Conservation (phyloP, 2,329 filamentous ascomycete species). For the Botrytis pseudocinerea region DNA sequence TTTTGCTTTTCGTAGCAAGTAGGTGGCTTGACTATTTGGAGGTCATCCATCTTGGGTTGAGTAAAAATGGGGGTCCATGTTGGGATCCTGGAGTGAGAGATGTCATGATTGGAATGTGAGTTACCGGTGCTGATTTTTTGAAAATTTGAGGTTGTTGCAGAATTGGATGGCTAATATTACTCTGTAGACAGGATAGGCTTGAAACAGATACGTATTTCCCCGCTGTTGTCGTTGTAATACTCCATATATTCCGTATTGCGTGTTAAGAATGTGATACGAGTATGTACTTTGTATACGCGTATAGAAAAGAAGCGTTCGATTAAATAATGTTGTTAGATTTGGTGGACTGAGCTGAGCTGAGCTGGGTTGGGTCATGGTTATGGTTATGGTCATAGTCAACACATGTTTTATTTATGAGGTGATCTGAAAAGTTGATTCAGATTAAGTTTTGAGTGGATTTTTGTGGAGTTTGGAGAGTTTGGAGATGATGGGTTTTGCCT, state of each 20-base stretch:
- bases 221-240: too few relatives aligned
- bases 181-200: too few relatives aligned
- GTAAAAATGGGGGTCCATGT: neutral
- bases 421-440: constrained; percentile 15
- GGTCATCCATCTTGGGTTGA: neutral
- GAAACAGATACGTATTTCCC: too few relatives aligned
- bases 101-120: neutral
- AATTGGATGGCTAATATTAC: neutral
- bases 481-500: neutral
- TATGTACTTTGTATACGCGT: neutral
- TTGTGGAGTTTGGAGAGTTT: neutral
- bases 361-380: too few relatives aligned
- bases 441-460: constrained; percentile 1
- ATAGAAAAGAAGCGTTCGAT: neutral
- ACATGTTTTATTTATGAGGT: constrained; percentile 9
- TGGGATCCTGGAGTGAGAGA: neutral
- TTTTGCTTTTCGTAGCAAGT: neutral
- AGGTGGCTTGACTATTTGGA: neutral
- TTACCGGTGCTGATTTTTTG: neutral
- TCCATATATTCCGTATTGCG: neutral
- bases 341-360: neutral
- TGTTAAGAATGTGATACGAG: neutral
- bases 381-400: neutral
- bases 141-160: neutral
- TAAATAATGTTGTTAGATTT: neutral